Conservation (phyloP, 306 rosid species). For the Rosa lucieae region DNA sequence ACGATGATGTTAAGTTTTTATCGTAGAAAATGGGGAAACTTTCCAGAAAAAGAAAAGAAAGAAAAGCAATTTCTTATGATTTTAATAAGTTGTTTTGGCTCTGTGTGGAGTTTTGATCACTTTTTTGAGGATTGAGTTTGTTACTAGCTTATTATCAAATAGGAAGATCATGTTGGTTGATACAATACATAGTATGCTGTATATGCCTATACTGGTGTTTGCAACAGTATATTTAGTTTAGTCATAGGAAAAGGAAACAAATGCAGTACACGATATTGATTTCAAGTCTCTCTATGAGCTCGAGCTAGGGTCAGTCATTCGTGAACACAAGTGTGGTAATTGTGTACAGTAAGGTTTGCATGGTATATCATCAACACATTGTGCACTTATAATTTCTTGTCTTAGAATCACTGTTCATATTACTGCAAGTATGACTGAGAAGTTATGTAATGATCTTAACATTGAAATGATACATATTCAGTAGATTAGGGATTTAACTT, state of each 20-base stretch:
- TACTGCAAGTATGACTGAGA: background rate
- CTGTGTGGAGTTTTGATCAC: background rate
- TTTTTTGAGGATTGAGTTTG: background rate
- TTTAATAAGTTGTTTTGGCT: background rate
- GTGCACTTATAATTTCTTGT: background rate
- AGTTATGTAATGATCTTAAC: background rate
- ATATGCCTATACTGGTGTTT: background rate
- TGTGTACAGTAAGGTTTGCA: background rate
- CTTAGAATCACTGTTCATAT: background rate
- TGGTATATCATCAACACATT: background rate
- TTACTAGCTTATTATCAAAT: background rate
- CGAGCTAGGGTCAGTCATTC: conserved; percentile 6
- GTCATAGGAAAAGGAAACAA: background rate
- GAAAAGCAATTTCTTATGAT: background rate
- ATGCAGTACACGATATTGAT: too few relatives aligned
- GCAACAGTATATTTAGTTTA: background rate
- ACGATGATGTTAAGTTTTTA: too few relatives aligned
- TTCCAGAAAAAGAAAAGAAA: background rate
- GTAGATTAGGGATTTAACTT: background rate
- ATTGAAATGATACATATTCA: background rate
- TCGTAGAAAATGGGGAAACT: background rate
- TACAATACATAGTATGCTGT: background rate
- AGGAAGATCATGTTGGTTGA: background rate
- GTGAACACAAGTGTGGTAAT: background rate
- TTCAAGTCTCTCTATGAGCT: too few relatives aligned